A percentile compares a stretch with the other conserved stretches of the same genome.
Conservation (phyloP, 208 protist genomes). For the Plasmodiophora brassicae region DNA sequence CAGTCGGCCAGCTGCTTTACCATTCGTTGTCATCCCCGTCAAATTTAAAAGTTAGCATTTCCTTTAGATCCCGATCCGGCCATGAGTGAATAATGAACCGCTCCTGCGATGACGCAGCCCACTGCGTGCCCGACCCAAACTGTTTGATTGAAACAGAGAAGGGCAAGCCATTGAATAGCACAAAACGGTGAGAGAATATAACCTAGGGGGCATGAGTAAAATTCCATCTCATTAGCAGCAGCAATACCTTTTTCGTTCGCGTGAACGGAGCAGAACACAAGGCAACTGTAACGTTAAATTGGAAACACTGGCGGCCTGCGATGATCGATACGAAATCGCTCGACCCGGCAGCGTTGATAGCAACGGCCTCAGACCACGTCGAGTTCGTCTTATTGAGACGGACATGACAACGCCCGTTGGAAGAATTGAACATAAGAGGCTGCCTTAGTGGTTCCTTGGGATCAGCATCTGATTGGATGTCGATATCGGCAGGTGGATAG, state of each 20-base stretch:
- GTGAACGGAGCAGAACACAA: background rate
- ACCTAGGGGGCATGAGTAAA: background rate
- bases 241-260: background rate
- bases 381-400: background rate
- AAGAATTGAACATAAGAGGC: constrained; percentile 1
- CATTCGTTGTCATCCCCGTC: too few species aligned
- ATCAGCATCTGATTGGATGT: background rate
- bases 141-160: background rate
- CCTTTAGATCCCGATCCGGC: too few species aligned
- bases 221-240: background rate
- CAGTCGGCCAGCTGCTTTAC: too few species aligned
- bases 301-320: background rate
- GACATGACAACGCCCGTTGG: background rate
- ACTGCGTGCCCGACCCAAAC: too few species aligned
- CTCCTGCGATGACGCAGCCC: too few species aligned
- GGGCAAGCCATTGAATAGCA: background rate
- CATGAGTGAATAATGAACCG: too few species aligned
- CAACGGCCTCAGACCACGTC: background rate
- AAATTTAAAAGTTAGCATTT: too few species aligned
- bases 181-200: background rate
- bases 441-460: background rate
- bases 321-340: background rate
- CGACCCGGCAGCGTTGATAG: background rate
- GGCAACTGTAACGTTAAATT: background rate
- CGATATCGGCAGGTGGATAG: background rate